Evolutionary conservation across 257 asterid species (phyloP), one percentile per base, ranked within the genome.

Genomic region (Solanum medicagineum): DNA sequence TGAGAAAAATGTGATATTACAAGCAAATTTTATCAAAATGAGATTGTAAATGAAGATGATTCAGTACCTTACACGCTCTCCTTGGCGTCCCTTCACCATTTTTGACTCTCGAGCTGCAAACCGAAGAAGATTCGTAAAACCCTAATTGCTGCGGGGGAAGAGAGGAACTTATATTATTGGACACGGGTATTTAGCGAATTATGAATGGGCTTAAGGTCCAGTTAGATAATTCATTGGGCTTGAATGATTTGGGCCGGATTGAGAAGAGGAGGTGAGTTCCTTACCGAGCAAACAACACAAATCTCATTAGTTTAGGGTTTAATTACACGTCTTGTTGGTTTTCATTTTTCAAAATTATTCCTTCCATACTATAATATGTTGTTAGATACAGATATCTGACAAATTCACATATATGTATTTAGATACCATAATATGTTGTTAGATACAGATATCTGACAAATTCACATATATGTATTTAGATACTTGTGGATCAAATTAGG

Each of bases 41-140:
- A 45, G 57, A 59, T 22, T 29, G 42, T 75, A 14, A 16, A 0
- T 53, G 49, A 53, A 77, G 14, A 26, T 79, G 24, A 49, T 26
- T 10, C 5, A 14, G 9, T 56, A 92, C 92, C 95, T 92, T 77
- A 93, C 89, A 65, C 97, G 94, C 75, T 93, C 97, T 53, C 97
- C 97, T 87, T 92, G 93, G 36, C 95, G 91, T 71, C 94, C 95
- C 91, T 92, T 93, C 81, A 91, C 96, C 93, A 92, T 92, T 88
- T 87, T 87, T 29, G 49, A 5, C 66, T 16, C 26, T 17, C 19
- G 83, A 17, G 29, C 19, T 79, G 66, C 24, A 53, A 79, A 10
- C 17, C 5, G 47, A 16, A 2, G 65, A 26, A 51, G 24, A 16
- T 8, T 0, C 0, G 0, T 79, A 29, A 17, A 79, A 53, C 83